Evolutionary conservation across 164 flowering plant genomes (phyloP).

Genomic region (Brasenia schreberi): DNA sequence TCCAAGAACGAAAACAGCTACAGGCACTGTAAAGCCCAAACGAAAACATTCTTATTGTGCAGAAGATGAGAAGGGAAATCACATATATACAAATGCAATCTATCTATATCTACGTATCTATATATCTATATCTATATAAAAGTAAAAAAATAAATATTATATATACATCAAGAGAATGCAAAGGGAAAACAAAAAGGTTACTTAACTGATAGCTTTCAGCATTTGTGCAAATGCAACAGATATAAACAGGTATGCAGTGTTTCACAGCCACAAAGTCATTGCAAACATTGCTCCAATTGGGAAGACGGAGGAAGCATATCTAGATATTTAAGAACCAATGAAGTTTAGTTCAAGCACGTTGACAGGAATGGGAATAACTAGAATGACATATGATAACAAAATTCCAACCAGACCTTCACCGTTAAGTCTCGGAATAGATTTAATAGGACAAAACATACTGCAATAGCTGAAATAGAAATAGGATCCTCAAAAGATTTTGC

Average conservation of each 20-base stretch:
- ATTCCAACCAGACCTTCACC: too few relatives aligned
- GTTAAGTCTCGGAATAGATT: too few relatives aligned
- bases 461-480: too few relatives aligned
- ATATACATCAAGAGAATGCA: too few relatives aligned
- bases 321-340: conserved; percentile 13
- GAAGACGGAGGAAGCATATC: conserved; percentile 73
- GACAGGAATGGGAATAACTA: too few relatives aligned
- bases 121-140: background rate
- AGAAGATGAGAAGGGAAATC: too few relatives aligned
- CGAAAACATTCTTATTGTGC: background rate
- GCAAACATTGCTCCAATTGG: conserved; percentile 98
- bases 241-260: conserved; percentile 94
- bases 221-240: conserved; percentile 98
- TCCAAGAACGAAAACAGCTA: conserved; percentile 90
- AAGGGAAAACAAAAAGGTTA: conserved; percentile 1
- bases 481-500: too few relatives aligned
- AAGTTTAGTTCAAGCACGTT: background rate
- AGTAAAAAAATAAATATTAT: background rate
- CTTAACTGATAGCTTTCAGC: conserved; percentile 98
- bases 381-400: too few relatives aligned
- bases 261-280: conserved; percentile 99
- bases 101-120: too few relatives aligned
- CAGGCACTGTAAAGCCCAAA: conserved; percentile 69
- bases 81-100: too few relatives aligned
- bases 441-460: too few relatives aligned